phyloP scores from a whole-genome alignment of 768 basidiomycete genomes.

The Suillus lakei region DNA sequence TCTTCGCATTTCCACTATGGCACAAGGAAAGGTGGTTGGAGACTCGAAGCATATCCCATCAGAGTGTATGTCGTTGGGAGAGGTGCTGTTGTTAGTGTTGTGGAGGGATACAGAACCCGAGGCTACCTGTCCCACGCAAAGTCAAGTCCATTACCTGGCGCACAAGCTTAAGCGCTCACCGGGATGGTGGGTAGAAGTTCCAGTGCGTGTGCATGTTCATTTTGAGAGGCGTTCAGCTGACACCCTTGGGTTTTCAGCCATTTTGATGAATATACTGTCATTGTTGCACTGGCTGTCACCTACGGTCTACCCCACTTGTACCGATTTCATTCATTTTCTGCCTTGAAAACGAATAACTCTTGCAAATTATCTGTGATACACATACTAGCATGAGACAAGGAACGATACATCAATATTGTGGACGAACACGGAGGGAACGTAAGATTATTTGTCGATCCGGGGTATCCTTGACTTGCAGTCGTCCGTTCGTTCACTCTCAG shows the following conservation, averaged over 20 bases:
- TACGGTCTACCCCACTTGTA: background rate
- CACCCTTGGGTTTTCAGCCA: background rate
- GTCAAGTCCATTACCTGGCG: background rate
- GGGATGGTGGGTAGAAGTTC: background rate
- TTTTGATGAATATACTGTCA: background rate
- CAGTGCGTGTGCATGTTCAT: background rate
- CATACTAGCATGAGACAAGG: background rate
- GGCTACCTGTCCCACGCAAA: background rate
- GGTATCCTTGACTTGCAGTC: too few species aligned
- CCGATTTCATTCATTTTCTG: background rate
- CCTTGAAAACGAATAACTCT: background rate
- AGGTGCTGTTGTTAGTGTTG: background rate
- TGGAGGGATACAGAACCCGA: background rate
- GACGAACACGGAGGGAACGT: too few species aligned
- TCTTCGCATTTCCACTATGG: background rate
- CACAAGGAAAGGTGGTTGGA: background rate
- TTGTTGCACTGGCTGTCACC: too few species aligned
- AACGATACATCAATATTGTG: too few species aligned
- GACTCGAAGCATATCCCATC: background rate
- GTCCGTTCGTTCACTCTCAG: too few species aligned
- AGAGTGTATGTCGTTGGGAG: background rate
- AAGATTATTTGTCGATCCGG: too few species aligned
- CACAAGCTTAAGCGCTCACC: slow-evolving; percentile 3
- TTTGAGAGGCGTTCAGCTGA: background rate
- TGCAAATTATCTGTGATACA: background rate